phyloP scores from a whole-genome alignment of 2,329 filamentous ascomycete species.

The Madurella fahalii region DNA sequence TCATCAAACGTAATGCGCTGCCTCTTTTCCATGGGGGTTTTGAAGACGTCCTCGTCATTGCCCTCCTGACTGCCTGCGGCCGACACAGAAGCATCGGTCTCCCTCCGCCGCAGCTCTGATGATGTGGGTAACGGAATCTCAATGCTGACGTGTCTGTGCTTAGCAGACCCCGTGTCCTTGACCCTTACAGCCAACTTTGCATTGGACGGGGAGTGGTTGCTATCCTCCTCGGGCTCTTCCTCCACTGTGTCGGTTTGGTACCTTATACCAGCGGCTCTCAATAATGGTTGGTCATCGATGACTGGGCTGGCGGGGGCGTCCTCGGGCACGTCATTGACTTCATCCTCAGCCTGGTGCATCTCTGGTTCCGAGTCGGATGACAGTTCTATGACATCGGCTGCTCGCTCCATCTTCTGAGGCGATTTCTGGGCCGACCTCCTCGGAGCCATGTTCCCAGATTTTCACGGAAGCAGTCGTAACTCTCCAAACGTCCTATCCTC shows the following conservation, averaged over 20 bases:
- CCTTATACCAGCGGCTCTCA: conserved; percentile 17
- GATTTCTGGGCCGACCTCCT: conserved; percentile 9
- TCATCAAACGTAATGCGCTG: conserved; percentile 31
- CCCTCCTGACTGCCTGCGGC: conserved; percentile 15
- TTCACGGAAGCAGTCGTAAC: background rate
- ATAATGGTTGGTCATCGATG: conserved; percentile 14
- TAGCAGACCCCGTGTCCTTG: conserved; percentile 18
- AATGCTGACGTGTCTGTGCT: conserved; percentile 26
- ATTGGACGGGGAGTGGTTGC: conserved; percentile 2
- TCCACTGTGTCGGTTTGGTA: conserved; percentile 11
- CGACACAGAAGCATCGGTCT: background rate
- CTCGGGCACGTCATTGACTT: background rate
- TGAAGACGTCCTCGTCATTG: conserved; percentile 22
- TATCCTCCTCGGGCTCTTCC: conserved; percentile 5
- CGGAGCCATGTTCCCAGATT: conserved; percentile 11
- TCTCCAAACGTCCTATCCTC: background rate
- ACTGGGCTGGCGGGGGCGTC: background rate
- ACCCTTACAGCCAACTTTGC: conserved; percentile 22
- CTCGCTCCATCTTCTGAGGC: conserved; percentile 7
- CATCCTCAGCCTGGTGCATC: conserved; percentile 3
- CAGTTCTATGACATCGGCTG: conserved; percentile 19
- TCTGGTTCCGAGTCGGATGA: conserved; percentile 22
- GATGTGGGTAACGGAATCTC: conserved; percentile 25
- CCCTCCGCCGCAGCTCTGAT: conserved; percentile 6
- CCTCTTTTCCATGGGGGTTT: conserved; percentile 25